These are phyloP conservation scores for Wolfiporia cocos DNA, from an alignment of 1,284 basidiomycete genomes.

Conservation along the genomic window DNA sequence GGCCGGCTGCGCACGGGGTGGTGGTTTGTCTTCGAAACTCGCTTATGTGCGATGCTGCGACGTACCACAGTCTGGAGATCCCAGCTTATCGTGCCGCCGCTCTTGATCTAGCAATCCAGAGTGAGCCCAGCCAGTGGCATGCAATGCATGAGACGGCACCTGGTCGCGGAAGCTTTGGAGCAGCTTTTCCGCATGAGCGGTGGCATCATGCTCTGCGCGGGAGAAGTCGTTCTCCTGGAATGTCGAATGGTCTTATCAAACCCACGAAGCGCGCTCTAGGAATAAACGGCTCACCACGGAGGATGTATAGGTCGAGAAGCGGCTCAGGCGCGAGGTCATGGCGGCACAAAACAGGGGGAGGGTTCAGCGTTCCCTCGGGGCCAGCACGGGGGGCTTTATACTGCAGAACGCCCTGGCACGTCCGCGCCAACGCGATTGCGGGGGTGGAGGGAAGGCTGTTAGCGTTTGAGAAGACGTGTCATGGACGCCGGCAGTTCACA, in stretches of 20 bases:
- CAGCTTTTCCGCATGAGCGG: constrained; percentile 23
- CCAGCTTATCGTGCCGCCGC: constrained; percentile 30
- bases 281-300: constrained; percentile 5
- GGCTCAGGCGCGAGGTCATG: constrained; percentile 1
- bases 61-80: constrained; percentile 38
- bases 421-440: no score
- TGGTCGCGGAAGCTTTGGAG: constrained; percentile 40
- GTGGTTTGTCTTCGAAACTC: neutral
- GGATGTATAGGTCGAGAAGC: constrained; percentile 2
- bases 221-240: constrained; percentile 2
- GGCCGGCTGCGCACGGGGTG: constrained; percentile 12
- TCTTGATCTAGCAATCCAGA: constrained; percentile 33
- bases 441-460: no score
- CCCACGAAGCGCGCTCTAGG: no score
- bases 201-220: neutral
- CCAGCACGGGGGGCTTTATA: no score
- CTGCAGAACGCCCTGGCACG: no score
- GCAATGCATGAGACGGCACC: constrained; percentile 22
- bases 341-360: no score
- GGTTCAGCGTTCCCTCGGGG: no score
- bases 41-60: neutral
- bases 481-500: no score
- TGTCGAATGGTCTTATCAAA: no score
- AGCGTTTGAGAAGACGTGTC: no score
- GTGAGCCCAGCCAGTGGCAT: neutral